Conservation (phyloP, 768 basidiomycete genomes). For the Fibroporia radiculosa region DNA sequence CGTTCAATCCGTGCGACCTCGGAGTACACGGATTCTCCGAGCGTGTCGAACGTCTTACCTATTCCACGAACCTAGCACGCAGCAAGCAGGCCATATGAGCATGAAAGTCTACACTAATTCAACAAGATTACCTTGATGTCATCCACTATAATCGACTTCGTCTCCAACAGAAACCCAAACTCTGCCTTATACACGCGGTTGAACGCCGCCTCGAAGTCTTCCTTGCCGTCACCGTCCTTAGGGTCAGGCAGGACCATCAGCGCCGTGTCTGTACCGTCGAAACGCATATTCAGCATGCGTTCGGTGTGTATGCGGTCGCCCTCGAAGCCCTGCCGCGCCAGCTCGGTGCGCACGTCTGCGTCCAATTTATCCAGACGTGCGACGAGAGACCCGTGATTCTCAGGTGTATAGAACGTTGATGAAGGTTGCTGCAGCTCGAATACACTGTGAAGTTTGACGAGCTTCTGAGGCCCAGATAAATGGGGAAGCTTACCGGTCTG, state of each 20-base stretch:
- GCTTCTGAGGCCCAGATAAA: background rate
- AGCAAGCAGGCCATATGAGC: background rate
- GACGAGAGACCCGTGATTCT: conserved; percentile 46
- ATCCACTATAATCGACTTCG: conserved; percentile 78
- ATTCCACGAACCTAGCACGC: conserved; percentile 67
- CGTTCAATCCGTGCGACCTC: conserved; percentile 55
- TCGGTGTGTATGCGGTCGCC: conserved; percentile 66
- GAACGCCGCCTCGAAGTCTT: conserved; percentile 79
- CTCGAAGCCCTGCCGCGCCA: conserved; percentile 77
- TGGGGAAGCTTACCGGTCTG: conserved; percentile 48
- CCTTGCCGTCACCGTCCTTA: conserved; percentile 42
- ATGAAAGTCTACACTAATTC: background rate
- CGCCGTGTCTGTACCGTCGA: conserved; percentile 89
- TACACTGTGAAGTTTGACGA: conserved; percentile 39
- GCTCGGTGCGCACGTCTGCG: conserved; percentile 51
- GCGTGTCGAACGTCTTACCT: conserved; percentile 80
- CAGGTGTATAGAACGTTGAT: conserved; percentile 65
- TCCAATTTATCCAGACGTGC: conserved; percentile 66
- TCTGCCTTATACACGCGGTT: conserved; percentile 73
- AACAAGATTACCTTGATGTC: conserved; percentile 64
- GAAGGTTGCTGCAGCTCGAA: conserved; percentile 87
- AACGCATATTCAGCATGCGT: conserved; percentile 86
- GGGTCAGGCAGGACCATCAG: conserved; percentile 70
- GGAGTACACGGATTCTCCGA: conserved; percentile 71
- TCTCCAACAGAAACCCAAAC: conserved; percentile 88